phyloP scores from a whole-genome alignment of 2,329 filamentous ascomycete species.

The Nigrospora sphaerica region DNA sequence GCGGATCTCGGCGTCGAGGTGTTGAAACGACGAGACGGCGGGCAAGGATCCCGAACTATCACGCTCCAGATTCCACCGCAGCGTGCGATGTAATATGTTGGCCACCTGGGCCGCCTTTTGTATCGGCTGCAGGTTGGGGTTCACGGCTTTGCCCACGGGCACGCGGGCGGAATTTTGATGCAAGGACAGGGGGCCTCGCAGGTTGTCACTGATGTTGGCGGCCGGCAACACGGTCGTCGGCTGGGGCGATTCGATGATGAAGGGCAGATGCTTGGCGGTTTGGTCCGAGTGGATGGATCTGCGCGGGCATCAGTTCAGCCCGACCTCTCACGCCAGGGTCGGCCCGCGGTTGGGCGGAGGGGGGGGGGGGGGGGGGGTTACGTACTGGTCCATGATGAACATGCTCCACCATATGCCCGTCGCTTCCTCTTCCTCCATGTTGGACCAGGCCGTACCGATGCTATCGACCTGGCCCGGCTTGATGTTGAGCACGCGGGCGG shows the following conservation, averaged over 20 bases:
- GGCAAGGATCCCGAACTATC: background rate
- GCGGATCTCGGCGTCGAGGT: background rate
- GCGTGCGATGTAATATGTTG: background rate
- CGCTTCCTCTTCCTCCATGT: background rate
- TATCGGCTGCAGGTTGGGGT: background rate
- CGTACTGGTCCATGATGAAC: constrained; percentile 2
- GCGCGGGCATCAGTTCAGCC: no score
- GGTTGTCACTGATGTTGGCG: background rate
- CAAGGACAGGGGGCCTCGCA: background rate
- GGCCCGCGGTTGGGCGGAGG: background rate
- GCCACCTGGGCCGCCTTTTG: constrained; percentile 1
- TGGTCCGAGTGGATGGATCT: constrained; percentile 1
- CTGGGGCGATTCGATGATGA: background rate
- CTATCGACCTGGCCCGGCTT: constrained; percentile 1
- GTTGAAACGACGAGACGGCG: background rate
- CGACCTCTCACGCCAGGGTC: background rate
- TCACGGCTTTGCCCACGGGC: background rate
- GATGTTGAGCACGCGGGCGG: background rate
- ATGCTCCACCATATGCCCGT: constrained; percentile 1
- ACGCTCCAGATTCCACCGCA: background rate
- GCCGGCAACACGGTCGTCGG: background rate
- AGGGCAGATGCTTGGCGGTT: background rate
- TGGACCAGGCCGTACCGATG: background rate
- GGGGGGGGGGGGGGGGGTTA: background rate
- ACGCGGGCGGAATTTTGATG: background rate